Evolutionary conservation across 768 basidiomycete species (phyloP).

Genomic region (Termitomyces heimii): DNA sequence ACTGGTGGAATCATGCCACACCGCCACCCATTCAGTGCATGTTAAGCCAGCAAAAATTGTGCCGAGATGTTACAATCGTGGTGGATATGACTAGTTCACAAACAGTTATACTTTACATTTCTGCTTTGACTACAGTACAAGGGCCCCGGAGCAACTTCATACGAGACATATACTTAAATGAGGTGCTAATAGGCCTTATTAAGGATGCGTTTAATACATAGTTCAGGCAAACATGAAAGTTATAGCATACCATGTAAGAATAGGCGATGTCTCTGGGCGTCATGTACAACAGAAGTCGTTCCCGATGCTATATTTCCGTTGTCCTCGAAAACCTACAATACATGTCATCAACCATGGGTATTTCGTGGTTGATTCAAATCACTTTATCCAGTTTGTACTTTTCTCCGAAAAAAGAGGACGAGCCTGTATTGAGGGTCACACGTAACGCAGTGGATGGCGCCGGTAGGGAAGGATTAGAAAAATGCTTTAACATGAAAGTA

Average conservation of each 20-base stretch:
- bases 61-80: too few species aligned
- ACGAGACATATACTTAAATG: slow-evolving; percentile 4
- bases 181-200: slow-evolving; percentile 6
- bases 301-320: slow-evolving; percentile 52
- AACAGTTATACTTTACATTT: too few species aligned
- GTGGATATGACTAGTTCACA: too few species aligned
- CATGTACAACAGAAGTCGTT: slow-evolving; percentile 52
- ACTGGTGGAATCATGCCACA: too few species aligned
- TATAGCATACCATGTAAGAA: slow-evolving; percentile 51
- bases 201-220: not conserved
- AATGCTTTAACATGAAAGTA: slow-evolving; percentile 27
- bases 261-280: slow-evolving; percentile 39
- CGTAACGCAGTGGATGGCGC: slow-evolving; percentile 47
- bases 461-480: slow-evolving; percentile 31
- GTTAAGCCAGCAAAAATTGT: too few species aligned
- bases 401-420: slow-evolving; percentile 48
- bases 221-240: not conserved
- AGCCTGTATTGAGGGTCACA: slow-evolving; percentile 47
- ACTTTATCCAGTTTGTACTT: slow-evolving; percentile 59
- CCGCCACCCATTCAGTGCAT: too few species aligned
- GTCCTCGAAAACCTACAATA: slow-evolving; percentile 59
- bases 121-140: too few species aligned
- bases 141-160: not conserved
- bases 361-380: not conserved
- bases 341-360: not conserved